phyloP scores from a whole-genome alignment of 108 stramenopile species.

The Skeletonema potamos region DNA sequence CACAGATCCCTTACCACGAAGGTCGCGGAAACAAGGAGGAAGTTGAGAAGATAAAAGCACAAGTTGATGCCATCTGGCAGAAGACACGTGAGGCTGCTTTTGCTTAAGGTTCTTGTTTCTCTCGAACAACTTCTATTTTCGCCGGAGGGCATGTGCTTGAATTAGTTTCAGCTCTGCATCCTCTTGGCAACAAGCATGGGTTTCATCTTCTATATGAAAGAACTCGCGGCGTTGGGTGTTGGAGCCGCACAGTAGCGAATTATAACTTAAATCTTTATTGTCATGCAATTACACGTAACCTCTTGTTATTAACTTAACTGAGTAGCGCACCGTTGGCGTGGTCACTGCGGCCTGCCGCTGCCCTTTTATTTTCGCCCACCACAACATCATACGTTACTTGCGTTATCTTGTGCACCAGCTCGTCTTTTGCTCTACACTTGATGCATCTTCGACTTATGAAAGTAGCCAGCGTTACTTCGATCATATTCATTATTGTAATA shows the following conservation, averaged over 20 bases:
- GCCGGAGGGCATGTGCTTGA: background rate
- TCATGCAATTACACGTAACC: background rate
- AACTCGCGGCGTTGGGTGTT: background rate
- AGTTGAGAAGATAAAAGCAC: constrained; percentile 75
- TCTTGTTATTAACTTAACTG: background rate
- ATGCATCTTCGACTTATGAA: no score
- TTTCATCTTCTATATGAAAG: background rate
- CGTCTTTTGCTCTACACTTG: no score
- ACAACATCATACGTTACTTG: no score
- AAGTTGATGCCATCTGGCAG: constrained; percentile 67
- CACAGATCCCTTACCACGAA: constrained; percentile 86
- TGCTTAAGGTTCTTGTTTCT: constrained; percentile 3
- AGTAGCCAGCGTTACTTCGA: no score
- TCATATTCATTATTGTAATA: no score
- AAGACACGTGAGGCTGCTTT: constrained; percentile 67
- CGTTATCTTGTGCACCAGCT: no score
- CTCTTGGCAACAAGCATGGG: background rate
- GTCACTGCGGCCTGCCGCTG: no score
- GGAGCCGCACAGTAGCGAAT: background rate
- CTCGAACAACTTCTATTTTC: background rate
- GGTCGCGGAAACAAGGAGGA: constrained; percentile 82
- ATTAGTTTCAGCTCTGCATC: background rate
- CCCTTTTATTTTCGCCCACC: no score
- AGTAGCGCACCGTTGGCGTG: no score
- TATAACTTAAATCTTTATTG: background rate